phyloP scores from a whole-genome alignment of 495 filamentous ascomycete species.

The Bryoglossum gracile region DNA sequence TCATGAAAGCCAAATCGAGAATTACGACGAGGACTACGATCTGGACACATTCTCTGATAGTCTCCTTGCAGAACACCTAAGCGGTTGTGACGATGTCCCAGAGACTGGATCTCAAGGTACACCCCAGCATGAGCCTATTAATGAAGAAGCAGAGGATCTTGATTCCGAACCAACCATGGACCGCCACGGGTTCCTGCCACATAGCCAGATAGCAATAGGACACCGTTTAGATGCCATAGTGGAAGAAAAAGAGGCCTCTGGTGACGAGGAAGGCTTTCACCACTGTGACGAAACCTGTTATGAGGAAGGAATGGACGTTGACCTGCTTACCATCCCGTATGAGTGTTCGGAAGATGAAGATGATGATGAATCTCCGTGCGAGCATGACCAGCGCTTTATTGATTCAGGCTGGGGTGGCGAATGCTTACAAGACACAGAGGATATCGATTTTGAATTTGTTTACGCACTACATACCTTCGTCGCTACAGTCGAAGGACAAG shows the following conservation, averaged over 20 bases:
- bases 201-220: neutral
- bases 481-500: constrained; percentile 95
- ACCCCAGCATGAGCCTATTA: neutral
- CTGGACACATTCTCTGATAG: constrained; percentile 3
- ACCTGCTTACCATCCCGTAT: constrained; percentile 23
- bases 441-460: constrained; percentile 99
- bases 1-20: neutral
- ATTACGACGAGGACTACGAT: constrained; percentile 11
- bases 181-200: neutral
- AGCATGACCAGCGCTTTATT: constrained; percentile 48
- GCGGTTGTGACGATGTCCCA: constrained; percentile 30
- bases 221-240: too few species aligned
- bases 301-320: too few species aligned
- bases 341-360: constrained; percentile 33
- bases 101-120: too few species aligned
- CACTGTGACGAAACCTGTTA: too few species aligned
- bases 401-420: constrained; percentile 66
- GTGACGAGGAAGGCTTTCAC: too few species aligned
- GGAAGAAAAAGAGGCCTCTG: too few species aligned
- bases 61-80: constrained; percentile 30
- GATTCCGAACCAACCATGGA: neutral
- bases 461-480: constrained; percentile 97
- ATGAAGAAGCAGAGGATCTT: neutral
- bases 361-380: constrained; percentile 43
- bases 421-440: constrained; percentile 81